A percentile compares a stretch with the other conserved stretches of the same genome.
phyloP scores from a whole-genome alignment of 2,329 filamentous ascomycete species.

The Aspergillus ibericus region DNA sequence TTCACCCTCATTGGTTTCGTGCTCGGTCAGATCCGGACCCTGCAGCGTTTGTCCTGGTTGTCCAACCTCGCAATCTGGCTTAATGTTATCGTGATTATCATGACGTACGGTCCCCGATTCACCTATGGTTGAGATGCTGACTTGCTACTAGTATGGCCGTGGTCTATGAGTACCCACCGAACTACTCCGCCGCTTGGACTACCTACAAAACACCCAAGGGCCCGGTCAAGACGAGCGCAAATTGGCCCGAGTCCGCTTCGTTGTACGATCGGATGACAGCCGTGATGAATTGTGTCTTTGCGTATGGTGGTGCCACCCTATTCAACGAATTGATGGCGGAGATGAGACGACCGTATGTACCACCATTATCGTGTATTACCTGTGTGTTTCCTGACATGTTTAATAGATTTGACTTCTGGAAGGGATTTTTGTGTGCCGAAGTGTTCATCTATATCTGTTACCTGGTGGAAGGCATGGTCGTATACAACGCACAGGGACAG shows the following conservation, averaged over 20 bases:
- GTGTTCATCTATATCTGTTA: slow-evolving; percentile 39
- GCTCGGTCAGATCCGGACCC: slow-evolving; percentile 26
- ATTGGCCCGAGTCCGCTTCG: background rate
- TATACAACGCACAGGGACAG: slow-evolving; percentile 48
- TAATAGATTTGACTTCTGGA: slow-evolving; percentile 5
- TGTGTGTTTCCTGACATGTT: background rate
- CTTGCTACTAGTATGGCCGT: slow-evolving; percentile 11
- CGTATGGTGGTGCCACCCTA: slow-evolving; percentile 47
- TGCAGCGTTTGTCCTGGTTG: slow-evolving; percentile 26
- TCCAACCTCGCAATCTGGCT: slow-evolving; percentile 28
- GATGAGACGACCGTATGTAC: slow-evolving; percentile 32
- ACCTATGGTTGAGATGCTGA: no score
- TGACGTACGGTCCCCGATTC: slow-evolving; percentile 11
- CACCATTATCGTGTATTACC: no score
- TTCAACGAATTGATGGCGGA: slow-evolving; percentile 50
- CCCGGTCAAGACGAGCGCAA: background rate
- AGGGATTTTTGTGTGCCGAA: slow-evolving; percentile 39
- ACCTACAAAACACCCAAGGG: background rate
- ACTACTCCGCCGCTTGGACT: background rate
- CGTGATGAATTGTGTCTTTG: slow-evolving; percentile 21
- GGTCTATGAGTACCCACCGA: background rate
- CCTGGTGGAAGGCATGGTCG: slow-evolving; percentile 35
- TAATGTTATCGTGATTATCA: slow-evolving; percentile 26
- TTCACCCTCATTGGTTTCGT: slow-evolving; percentile 24
- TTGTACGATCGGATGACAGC: slow-evolving; percentile 37